These are phyloP conservation scores for Capillidium heterosporum DNA, from an alignment of 371 early-diverging fungal species.

Conservation along the genomic window DNA sequence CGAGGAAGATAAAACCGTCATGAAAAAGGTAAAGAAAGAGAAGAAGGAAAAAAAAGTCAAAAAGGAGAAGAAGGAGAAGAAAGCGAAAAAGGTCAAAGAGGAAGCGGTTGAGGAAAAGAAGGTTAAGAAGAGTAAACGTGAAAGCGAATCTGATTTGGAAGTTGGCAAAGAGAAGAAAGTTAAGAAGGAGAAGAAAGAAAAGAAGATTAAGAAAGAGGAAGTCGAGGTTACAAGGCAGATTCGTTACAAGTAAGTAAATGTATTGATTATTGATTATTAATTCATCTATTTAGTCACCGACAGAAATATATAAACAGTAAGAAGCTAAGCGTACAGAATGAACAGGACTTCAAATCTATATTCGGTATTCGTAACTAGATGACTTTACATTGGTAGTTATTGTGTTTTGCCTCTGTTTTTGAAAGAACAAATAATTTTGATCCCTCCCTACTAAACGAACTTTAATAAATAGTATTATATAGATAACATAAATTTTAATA, in stretches of 20 bases:
- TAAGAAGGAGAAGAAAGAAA: constrained; percentile 14
- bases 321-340: neutral
- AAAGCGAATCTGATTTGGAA: too few relatives aligned
- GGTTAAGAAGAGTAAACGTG: constrained; percentile 12
- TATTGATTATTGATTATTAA: neutral
- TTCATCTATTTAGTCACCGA: neutral
- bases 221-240: neutral
- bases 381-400: too few relatives aligned
- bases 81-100: constrained; percentile 9
- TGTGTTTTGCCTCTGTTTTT: too few relatives aligned
- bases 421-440: too few relatives aligned
- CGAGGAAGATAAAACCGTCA: constrained; percentile 21
- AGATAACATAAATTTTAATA: too few relatives aligned
- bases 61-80: constrained; percentile 12
- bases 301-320: neutral
- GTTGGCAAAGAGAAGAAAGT: constrained; percentile 6
- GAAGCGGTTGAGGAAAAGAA: constrained; percentile 16
- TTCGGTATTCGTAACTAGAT: neutral
- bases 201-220: constrained; percentile 15
- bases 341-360: neutral
- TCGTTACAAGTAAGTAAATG: neutral
- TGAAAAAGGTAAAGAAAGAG: constrained; percentile 11
- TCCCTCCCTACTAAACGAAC: too few relatives aligned
- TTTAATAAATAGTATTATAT: too few relatives aligned
- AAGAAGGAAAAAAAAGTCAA: constrained; percentile 15